Evolutionary conservation across 2,329 filamentous ascomycete species (phyloP), one percentile per base, ranked within the genome.

Genomic region (Parastagonospora avenae): DNA sequence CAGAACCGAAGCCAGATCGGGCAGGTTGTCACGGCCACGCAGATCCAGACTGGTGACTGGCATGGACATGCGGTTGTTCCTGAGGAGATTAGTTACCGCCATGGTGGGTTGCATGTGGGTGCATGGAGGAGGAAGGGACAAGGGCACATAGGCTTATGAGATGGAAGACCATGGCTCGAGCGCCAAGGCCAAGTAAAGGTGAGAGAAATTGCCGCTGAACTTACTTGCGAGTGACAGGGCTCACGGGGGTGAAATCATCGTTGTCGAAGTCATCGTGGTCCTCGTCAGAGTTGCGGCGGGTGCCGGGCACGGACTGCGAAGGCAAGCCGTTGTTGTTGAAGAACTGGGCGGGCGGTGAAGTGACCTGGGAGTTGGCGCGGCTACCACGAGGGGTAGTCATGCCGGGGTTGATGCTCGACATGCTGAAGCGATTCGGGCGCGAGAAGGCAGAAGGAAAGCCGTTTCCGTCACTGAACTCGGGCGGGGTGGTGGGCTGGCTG

Each of bases 401-500:
- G 39, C 89, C 89, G 4, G 89, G 89, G 38, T 89, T 88, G 46
- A 60, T 53, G 77, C 90, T 94, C 32, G 92, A 92, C 54, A 90
- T 89, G 46, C 93, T 96, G 78, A 96, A 93, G 55, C 92, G 85
- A 71, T 92, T 92, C 37, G 91, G 90, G 36, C 91, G 86, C 48
- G 91, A 91, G 70, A 94, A 90, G 60, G 89, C 86, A 66, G 86
- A 86, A 48, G 89, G 86, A 66, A 96, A 93, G 37, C 87, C 88
- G 55, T 85, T 85, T 52, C 83, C 85, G 44, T 96, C 91, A 63
- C 87, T 88, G 73, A 94, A 93, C 74, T 97, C 94, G 29, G 94
- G 94, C 16, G 94, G 94, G 16, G 94, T 99, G 2, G 94, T 97
- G 12, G 94, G 94, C 76, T 97, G 93, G 63, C 91, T 96, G 71